Evolutionary conservation across 2,329 filamentous ascomycete species (phyloP).

Genomic region (Colletotrichum tabaci): DNA sequence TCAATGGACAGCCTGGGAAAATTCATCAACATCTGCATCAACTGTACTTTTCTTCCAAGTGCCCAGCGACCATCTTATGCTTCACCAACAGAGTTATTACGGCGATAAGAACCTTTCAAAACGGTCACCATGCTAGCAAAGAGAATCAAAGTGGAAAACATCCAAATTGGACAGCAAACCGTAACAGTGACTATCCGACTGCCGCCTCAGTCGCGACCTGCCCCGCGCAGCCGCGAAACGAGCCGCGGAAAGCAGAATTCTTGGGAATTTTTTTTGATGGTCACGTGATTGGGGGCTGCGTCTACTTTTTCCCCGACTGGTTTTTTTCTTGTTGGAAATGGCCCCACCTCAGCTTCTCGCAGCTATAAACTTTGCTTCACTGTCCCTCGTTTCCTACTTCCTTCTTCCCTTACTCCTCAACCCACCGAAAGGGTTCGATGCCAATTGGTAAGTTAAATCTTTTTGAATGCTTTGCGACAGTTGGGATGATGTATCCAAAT

Average conservation of each 20-base stretch:
- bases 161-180: too few species aligned
- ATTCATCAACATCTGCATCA: slow-evolving; percentile 13
- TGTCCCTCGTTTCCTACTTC: neutral
- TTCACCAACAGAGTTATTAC: neutral
- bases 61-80: neutral
- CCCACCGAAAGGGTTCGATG: slow-evolving; percentile 25
- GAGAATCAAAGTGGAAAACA: too few species aligned
- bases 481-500: slow-evolving; percentile 66
- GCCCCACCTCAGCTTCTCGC: neutral
- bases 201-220: neutral
- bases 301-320: neutral
- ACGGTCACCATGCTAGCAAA: neutral
- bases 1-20: slow-evolving; percentile 23
- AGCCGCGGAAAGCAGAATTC: neutral
- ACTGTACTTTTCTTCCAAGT: neutral
- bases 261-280: too few species aligned
- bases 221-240: neutral
- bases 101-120: neutral
- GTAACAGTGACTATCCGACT: neutral
- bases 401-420: neutral
- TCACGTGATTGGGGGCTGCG: slow-evolving; percentile 7
- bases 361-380: slow-evolving; percentile 6
- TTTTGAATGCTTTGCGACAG: slow-evolving; percentile 8
- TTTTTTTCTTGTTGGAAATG: too few species aligned
- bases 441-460: slow-evolving; percentile 41